These are phyloP conservation scores for Boehmeria nivea DNA, from an alignment of 306 rosid species.

Conservation along the genomic window DNA sequence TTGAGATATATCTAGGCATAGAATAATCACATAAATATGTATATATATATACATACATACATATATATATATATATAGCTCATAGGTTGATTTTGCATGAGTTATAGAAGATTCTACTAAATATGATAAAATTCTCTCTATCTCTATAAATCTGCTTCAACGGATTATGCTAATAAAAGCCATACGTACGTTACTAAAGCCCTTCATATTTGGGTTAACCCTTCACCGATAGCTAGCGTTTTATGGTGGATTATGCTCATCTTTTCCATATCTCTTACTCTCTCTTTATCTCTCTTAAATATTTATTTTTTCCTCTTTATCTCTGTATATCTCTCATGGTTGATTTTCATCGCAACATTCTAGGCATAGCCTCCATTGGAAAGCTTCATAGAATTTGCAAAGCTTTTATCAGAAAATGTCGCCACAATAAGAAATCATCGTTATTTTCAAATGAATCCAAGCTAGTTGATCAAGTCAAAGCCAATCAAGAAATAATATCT, in stretches of 20 bases:
- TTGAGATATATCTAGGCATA: too few species aligned
- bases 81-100: too few species aligned
- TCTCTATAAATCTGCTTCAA: neutral
- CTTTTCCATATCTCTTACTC: neutral
- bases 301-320: too few species aligned
- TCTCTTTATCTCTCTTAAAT: constrained; percentile 11
- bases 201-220: neutral
- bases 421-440: constrained; percentile 22
- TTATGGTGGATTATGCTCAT: neutral
- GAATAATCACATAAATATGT: too few species aligned
- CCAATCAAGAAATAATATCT: neutral
- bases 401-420: constrained; percentile 44
- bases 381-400: constrained; percentile 32
- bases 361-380: constrained; percentile 25
- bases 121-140: neutral
- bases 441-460: neutral
- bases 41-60: too few species aligned
- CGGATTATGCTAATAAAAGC: neutral
- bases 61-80: too few species aligned
- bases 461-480: neutral
- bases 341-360: constrained; percentile 18
- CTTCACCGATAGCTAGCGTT: neutral
- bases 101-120: too few species aligned
- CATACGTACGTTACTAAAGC: neutral
- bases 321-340: constrained; percentile 37